A percentile compares a stretch with the other conserved stretches of the same genome.
Evolutionary conservation across 1,284 basidiomycete species (phyloP).

Genomic region (Ganoderma boninense): DNA sequence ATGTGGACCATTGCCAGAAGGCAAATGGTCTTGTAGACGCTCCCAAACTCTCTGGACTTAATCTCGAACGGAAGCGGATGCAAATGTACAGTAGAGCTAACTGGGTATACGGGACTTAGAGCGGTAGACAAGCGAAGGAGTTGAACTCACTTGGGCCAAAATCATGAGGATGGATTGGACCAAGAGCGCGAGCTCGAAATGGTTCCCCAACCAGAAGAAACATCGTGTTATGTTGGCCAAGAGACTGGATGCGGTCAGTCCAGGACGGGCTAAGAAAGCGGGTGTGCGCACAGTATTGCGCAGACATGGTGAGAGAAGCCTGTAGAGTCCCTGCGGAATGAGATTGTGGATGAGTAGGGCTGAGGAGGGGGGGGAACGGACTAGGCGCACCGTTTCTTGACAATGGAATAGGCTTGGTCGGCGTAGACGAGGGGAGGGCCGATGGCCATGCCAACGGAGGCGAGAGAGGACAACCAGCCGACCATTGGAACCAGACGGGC

Average conservation of each 20-base stretch:
- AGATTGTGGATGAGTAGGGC: conserved; percentile 29
- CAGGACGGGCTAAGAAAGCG: background rate
- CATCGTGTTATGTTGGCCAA: conserved; percentile 86
- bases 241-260: conserved; percentile 51
- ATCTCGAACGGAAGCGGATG: conserved; percentile 68
- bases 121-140: conserved; percentile 6
- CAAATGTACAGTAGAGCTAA: conserved; percentile 82
- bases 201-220: conserved; percentile 89
- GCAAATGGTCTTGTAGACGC: conserved; percentile 72
- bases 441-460: conserved; percentile 76
- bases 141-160: conserved; percentile 69
- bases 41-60: conserved; percentile 65
- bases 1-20: conserved; percentile 89
- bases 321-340: conserved; percentile 69
- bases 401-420: conserved; percentile 79
- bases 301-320: conserved; percentile 88
- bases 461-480: conserved; percentile 62
- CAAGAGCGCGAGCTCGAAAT: conserved; percentile 79
- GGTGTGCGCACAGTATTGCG: conserved; percentile 69
- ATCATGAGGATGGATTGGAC: conserved; percentile 87
- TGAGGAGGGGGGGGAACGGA: conserved; percentile 1
- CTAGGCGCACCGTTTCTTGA: conserved; percentile 67
- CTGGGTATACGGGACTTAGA: conserved; percentile 46
- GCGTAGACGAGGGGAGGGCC: conserved; percentile 82
- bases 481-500: conserved; percentile 38